A percentile compares a stretch with the other conserved stretches of the same genome.
Conservation (phyloP, 768 basidiomycete genomes). For the Sporobolomyces roseus region DNA sequence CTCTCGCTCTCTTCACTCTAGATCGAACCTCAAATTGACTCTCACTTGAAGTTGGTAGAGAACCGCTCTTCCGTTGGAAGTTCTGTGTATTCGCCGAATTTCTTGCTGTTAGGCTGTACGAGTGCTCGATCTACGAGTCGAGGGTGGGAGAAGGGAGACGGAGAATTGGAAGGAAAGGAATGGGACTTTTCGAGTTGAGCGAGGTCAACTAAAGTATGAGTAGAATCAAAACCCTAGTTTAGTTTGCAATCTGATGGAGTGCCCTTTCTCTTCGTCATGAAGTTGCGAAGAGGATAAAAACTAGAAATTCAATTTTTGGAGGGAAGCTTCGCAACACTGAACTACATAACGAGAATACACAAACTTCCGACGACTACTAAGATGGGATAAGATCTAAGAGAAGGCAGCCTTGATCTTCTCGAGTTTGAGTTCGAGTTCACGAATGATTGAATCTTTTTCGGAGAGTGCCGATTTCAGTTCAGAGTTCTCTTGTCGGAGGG, state of each 20-base stretch:
- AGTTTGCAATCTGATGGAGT: slow-evolving; percentile 17
- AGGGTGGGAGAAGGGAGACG: neutral
- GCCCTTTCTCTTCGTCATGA: neutral
- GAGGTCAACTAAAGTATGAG: neutral
- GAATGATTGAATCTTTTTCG: slow-evolving; percentile 74
- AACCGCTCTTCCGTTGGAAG: no score
- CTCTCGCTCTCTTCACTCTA: neutral
- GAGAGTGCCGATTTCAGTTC: slow-evolving; percentile 64
- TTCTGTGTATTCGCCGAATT: no score
- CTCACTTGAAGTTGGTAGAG: no score
- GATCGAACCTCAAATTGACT: neutral
- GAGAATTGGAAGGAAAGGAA: neutral
- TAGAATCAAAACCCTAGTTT: neutral
- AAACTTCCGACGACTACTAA: no score
- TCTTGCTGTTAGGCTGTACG: no score
- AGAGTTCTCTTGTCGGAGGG: slow-evolving; percentile 59
- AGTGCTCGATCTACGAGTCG: neutral
- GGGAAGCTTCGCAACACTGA: no score
- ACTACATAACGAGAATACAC: no score
- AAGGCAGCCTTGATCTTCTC: slow-evolving; percentile 34
- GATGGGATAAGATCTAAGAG: neutral
- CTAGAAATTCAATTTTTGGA: no score
- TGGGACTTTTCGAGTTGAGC: slow-evolving; percentile 2
- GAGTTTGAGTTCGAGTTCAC: slow-evolving; percentile 64
- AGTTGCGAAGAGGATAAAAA: neutral